Evolutionary conservation across 345 rosid genomes (phyloP).

Genomic region (Gossypium mustelinum): DNA sequence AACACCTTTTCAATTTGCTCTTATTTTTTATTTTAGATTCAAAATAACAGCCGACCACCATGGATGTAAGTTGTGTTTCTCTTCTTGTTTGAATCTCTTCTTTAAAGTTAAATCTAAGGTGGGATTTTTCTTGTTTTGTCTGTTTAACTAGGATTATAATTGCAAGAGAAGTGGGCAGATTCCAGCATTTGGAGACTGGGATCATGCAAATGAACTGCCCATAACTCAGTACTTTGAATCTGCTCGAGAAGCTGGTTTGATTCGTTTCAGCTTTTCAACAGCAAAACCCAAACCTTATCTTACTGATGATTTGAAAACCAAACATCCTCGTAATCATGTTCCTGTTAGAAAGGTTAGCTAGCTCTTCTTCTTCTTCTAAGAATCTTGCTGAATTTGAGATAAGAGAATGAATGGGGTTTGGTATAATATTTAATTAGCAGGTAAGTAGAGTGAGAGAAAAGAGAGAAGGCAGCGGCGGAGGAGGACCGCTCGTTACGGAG

Average conservation of each 20-base stretch:
- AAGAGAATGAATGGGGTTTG: background rate
- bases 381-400: background rate
- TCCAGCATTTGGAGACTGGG: conserved; percentile 92
- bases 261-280: conserved; percentile 52
- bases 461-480: conserved; percentile 21
- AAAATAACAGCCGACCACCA: background rate
- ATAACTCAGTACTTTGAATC: conserved; percentile 91
- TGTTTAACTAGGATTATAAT: conserved; percentile 23
- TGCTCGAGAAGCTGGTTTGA: conserved; percentile 84
- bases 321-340: conserved; percentile 19
- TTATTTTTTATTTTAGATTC: background rate
- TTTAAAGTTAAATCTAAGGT: background rate
- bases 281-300: conserved; percentile 43
- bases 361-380: background rate
- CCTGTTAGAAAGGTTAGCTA: conserved; percentile 38
- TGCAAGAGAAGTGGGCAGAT: conserved; percentile 72
- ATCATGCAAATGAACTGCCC: conserved; percentile 70
- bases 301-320: conserved; percentile 25
- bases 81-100: background rate
- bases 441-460: conserved; percentile 32
- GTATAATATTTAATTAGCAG: conserved; percentile 17
- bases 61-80: conserved; percentile 20
- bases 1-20: background rate
- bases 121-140: background rate
- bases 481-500: conserved; percentile 39